Percentiles rank a stretch among this genome's conserved stretches.
Evolutionary conservation across 176 grass and related monocot genomes (phyloP).

Genomic region (Triticum monococcum): DNA sequence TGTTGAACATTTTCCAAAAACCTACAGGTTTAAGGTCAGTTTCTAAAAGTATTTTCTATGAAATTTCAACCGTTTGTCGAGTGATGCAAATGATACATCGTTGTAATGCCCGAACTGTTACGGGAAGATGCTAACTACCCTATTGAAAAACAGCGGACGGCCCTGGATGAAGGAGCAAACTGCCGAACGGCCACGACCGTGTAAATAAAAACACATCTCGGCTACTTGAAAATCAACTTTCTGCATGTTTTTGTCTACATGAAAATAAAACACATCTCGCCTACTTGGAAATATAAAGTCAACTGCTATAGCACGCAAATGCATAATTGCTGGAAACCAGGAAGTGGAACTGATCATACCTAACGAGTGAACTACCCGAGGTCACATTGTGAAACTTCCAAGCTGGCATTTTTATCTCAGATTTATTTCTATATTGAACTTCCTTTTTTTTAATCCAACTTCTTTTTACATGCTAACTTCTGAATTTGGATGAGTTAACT

Average conservation of each 20-base stretch:
- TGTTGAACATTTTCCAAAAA: background rate
- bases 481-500: background rate
- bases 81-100: background rate
- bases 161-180: background rate
- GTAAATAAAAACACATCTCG: background rate
- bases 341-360: background rate
- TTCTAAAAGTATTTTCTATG: background rate
- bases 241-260: no score
- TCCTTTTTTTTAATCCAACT: background rate
- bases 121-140: background rate
- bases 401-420: background rate
- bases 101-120: no score
- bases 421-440: background rate
- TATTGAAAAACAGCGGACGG: background rate
- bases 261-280: background rate
- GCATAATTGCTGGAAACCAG: background rate
- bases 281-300: background rate
- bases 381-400: background rate
- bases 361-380: background rate
- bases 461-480: background rate
- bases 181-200: background rate
- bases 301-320: background rate
- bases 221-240: background rate
- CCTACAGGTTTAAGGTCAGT: background rate
- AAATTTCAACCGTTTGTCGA: background rate